phyloP scores from a whole-genome alignment of 352 stramenopile species.

The Globisporangium ultimum region DNA sequence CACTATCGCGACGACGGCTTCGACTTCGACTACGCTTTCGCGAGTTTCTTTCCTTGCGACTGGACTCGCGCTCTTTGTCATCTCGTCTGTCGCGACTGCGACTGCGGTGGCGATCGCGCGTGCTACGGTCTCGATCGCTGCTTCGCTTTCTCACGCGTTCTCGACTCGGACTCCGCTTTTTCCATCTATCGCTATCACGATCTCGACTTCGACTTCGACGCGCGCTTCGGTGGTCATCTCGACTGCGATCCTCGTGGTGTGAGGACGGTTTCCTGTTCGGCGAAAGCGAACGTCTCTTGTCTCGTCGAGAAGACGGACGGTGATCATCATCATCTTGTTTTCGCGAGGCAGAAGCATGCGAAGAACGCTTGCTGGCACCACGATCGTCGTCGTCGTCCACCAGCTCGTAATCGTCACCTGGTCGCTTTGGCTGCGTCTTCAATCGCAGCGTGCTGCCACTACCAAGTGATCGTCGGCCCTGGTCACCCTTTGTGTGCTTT shows the following conservation, averaged over 20 bases:
- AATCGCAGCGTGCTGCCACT: conserved; percentile 28
- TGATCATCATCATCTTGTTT: conserved; percentile 3
- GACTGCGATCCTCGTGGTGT: conserved; percentile 5
- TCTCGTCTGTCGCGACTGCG: conserved; percentile 19
- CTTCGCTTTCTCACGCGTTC: conserved; percentile 4
- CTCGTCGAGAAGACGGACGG: not conserved
- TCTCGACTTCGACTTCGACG: conserved; percentile 15
- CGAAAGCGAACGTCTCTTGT: conserved; percentile 10
- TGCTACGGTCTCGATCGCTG: conserved; percentile 3
- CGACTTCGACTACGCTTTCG: conserved; percentile 20
- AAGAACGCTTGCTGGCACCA: too few species aligned
- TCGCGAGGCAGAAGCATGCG: not conserved
- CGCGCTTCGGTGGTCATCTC: conserved; percentile 2
- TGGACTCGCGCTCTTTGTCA: conserved; percentile 1
- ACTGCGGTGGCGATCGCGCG: conserved; percentile 14
- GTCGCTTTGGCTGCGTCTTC: conserved; percentile 27
- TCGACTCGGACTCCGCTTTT: conserved; percentile 8
- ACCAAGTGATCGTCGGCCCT: conserved; percentile 25
- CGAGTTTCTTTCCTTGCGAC: conserved; percentile 5
- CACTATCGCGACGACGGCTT: conserved; percentile 7
- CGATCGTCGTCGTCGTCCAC: conserved; percentile 9
- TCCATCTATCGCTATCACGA: not conserved
- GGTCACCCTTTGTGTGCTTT: conserved; percentile 14
- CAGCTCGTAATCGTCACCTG: conserved; percentile 12
- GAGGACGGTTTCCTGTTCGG: not conserved